Evolutionary conservation across 805 yeast species (phyloP), one percentile per base, ranked within the genome.

Genomic region (Wickerhamomyces alni): DNA sequence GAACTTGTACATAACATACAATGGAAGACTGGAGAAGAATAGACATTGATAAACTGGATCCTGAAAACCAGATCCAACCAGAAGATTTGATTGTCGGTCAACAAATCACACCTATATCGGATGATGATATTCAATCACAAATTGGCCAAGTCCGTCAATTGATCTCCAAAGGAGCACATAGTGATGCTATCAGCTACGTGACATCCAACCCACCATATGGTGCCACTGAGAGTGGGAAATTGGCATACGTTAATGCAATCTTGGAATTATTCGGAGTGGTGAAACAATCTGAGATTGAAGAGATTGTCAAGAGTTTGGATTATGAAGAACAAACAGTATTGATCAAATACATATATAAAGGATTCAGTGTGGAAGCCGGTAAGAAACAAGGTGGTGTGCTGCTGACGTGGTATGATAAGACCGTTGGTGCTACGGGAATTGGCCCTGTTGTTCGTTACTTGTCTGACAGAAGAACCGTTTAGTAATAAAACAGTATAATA

Each of bases 11-110:
- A n/a, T 21, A 21, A 21, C 24, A 21, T 9, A 21, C 24, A 8
- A 75, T 77, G 77, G 80, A 75, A 44, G 88, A 82, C 57, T 85
- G 95, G 95, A 83, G 99, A 75, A 80, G 93, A 73, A 87, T 91
- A 52, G 96, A 93, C 61, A 80, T 93, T 39, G 98, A 93, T 62
- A 85, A 87, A 15, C 80, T 79, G 48, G 96, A 89, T 57, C 85
- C 95, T 4, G 96, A 89, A 35, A 75, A 74, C 51, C 67, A 66
- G 15, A 62, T 85, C 46, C 70, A 81, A 25, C 70, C 71, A 33
- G 77, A 73, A 48, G 91, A 85, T 37, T 70, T 86, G 52, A 63
- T 74, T 17, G 21, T 12, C 10, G 34, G 34, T 5, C 76, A 75
- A 11, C 73, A 74, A 29, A 46, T 49, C 9, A 37, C 51, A 8